Evolutionary conservation across 805 yeast genomes (phyloP).

Genomic region (Hanseniaspora singularis): DNA sequence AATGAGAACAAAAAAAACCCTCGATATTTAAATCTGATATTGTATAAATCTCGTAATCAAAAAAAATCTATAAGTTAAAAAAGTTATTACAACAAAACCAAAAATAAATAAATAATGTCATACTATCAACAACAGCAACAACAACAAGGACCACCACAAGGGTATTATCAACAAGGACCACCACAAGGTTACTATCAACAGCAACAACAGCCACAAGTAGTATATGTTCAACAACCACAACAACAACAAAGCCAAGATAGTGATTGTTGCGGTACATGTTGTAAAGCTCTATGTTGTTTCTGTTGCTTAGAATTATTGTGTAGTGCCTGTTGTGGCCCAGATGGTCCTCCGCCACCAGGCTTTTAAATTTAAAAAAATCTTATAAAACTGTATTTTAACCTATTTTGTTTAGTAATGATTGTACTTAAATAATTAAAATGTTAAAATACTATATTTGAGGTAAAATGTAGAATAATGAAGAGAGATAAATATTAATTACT

Average conservation of each 20-base stretch:
- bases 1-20: too few relatives aligned
- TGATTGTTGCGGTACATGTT: conserved; percentile 26
- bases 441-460: too few relatives aligned
- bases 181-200: conserved; percentile 21
- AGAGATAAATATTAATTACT: too few relatives aligned
- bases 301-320: conserved; percentile 27
- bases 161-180: conserved; percentile 20
- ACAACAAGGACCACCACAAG: conserved; percentile 14
- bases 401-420: too few relatives aligned
- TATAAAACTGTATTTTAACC: too few relatives aligned
- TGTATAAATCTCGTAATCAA: too few relatives aligned
- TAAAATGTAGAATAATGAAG: too few relatives aligned
- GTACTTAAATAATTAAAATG: too few relatives aligned
- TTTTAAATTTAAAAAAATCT: too few relatives aligned
- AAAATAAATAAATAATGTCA: conserved; percentile 8
- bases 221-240: conserved; percentile 23
- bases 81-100: neutral
- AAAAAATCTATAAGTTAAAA: too few relatives aligned
- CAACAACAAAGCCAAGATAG: conserved; percentile 19
- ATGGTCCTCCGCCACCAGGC: neutral
- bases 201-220: conserved; percentile 20
- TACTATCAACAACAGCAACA: conserved; percentile 19
- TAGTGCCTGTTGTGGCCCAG: conserved; percentile 16
- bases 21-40: too few relatives aligned
- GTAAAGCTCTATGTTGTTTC: conserved; percentile 26